phyloP scores from a whole-genome alignment of 2,329 filamentous ascomycete species.

The Fusarium vanettenii region DNA sequence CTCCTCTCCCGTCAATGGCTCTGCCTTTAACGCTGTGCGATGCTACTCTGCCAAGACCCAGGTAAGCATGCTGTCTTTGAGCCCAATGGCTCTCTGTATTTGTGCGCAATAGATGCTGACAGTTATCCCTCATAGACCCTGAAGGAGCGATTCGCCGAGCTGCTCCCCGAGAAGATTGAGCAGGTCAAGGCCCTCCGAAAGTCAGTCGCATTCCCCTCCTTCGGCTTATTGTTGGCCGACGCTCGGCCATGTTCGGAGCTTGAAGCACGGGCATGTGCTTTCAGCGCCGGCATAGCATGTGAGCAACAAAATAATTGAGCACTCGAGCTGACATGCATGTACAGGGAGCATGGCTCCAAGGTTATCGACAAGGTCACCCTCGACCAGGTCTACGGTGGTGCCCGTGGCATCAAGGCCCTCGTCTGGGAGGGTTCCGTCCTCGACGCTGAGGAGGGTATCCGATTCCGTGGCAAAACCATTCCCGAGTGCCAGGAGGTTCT shows the following conservation, averaged over 20 bases:
- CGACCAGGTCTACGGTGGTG: constrained; percentile 99
- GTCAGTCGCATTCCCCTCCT: constrained; percentile 63
- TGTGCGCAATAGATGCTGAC: constrained; percentile 8
- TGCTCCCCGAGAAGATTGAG: constrained; percentile 95
- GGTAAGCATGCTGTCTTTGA: constrained; percentile 60
- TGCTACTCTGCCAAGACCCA: constrained; percentile 94
- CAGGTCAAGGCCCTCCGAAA: constrained; percentile 99
- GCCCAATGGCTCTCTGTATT: not conserved
- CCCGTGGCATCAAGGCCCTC: constrained; percentile 97
- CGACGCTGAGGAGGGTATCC: constrained; percentile 98
- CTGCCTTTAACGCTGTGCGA: constrained; percentile 84
- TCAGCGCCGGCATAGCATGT: constrained; percentile 1
- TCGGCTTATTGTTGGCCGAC: constrained; percentile 28
- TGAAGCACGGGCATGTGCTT: constrained; percentile 8
- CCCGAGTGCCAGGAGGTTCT: constrained; percentile 98
- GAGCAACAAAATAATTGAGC: constrained; percentile 12
- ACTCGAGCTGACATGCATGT: constrained; percentile 31
- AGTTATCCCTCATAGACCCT: constrained; percentile 72
- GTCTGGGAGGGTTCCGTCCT: constrained; percentile 99
- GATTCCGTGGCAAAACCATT: constrained; percentile 99
- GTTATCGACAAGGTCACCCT: constrained; percentile 98
- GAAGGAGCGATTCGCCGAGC: constrained; percentile 98
- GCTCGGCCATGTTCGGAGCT: constrained; percentile 20
- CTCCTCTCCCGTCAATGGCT: constrained; percentile 74
- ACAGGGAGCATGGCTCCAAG: constrained; percentile 92